A percentile compares a stretch with the other conserved stretches of the same genome.
phyloP scores from a whole-genome alignment of 1,284 basidiomycete genomes.

The Sporisorium exsertum region DNA sequence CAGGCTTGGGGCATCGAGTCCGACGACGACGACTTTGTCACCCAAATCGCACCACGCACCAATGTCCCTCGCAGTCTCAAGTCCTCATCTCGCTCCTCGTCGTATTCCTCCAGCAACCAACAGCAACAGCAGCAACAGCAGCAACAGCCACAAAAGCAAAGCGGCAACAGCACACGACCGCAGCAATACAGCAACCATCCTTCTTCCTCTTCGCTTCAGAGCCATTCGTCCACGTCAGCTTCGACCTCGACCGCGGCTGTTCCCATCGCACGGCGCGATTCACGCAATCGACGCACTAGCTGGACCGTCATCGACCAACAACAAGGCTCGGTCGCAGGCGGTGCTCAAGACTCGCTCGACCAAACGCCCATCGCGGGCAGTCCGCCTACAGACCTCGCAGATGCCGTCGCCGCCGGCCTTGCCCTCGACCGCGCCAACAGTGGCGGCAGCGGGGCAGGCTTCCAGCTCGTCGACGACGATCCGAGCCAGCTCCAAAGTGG shows the following conservation, averaged over 20 bases:
- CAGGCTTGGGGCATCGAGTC: constrained; percentile 67
- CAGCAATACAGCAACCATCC: constrained; percentile 20
- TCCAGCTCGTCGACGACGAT: constrained; percentile 43
- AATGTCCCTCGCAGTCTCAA: constrained; percentile 44
- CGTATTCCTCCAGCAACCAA: constrained; percentile 29
- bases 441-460: constrained; percentile 17
- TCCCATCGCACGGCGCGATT: constrained; percentile 6
- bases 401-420: constrained; percentile 29
- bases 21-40: constrained; percentile 68
- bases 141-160: constrained; percentile 1
- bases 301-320: constrained; percentile 55
- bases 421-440: constrained; percentile 17
- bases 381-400: constrained; percentile 44
- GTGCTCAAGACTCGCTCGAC: constrained; percentile 20
- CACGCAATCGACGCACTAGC: constrained; percentile 31
- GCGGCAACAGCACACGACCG: constrained; percentile 2
- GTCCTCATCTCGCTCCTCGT: constrained; percentile 32
- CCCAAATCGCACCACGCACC: constrained; percentile 44
- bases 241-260: constrained; percentile 4
- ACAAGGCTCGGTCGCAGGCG: neutral
- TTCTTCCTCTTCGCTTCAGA: constrained; percentile 16
- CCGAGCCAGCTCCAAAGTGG: constrained; percentile 9
- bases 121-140: constrained; percentile 15
- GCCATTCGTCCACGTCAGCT: constrained; percentile 3
- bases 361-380: constrained; percentile 49